These are phyloP conservation scores for Termitomyces sp. DNA, from an alignment of 1,284 basidiomycete genomes.

Conservation along the genomic window DNA sequence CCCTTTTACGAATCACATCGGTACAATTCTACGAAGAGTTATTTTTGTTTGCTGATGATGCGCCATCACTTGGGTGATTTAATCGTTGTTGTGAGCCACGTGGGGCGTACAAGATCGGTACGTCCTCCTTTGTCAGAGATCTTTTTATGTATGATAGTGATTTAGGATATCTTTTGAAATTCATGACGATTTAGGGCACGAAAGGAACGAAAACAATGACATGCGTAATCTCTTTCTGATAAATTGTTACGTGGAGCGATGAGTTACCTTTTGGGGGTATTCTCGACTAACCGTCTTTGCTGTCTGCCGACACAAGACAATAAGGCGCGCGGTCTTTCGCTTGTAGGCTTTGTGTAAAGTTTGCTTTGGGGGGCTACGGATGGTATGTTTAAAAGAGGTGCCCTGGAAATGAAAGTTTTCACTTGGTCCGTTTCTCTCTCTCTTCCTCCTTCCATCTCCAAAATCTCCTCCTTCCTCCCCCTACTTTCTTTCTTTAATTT, in stretches of 20 bases:
- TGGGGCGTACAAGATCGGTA: slow-evolving; percentile 23
- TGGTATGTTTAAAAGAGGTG: slow-evolving; percentile 13
- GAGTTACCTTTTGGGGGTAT: slow-evolving; percentile 12
- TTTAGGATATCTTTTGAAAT: slow-evolving; percentile 16
- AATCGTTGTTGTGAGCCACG: slow-evolving; percentile 15
- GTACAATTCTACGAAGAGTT: background rate
- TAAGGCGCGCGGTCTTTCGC: slow-evolving; percentile 12
- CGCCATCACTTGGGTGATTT: slow-evolving; percentile 4
- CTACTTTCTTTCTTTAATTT: slow-evolving; percentile 13
- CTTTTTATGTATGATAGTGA: slow-evolving; percentile 11
- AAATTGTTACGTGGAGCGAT: slow-evolving; percentile 1
- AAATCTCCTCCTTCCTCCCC: background rate
- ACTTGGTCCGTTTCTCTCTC: slow-evolving; percentile 11
- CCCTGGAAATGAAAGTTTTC: slow-evolving; percentile 7
- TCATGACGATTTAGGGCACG: slow-evolving; percentile 3
- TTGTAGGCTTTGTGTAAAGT: slow-evolving; percentile 15
- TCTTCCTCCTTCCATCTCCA: slow-evolving; percentile 1
- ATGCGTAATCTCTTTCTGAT: slow-evolving; percentile 8
- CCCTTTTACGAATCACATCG: slow-evolving; percentile 1
- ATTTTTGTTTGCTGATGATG: slow-evolving; percentile 3
- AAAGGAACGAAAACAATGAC: slow-evolving; percentile 10
- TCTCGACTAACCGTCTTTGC: slow-evolving; percentile 6
- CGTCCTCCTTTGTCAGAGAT: slow-evolving; percentile 14
- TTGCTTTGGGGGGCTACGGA: slow-evolving; percentile 5
- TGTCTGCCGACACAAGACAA: slow-evolving; percentile 13